Conservation (phyloP, 2,329 filamentous ascomycete species). For the Gyromitra esculenta region DNA sequence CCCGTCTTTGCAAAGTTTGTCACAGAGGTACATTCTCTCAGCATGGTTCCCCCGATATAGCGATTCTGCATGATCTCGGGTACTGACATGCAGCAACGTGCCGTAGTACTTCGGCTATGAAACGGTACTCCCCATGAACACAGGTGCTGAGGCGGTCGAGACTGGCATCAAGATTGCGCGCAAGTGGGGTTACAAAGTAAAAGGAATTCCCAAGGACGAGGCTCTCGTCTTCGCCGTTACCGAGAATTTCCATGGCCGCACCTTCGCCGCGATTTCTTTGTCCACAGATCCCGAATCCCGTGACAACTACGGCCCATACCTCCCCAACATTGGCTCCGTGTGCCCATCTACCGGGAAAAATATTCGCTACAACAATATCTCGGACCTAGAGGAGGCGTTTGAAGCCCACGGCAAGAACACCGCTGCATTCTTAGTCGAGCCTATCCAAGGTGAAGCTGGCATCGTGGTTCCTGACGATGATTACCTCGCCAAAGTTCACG, state of each 20-base stretch:
- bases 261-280: constrained; percentile 90
- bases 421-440: constrained; percentile 92
- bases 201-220: constrained; percentile 84
- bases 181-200: constrained; percentile 98
- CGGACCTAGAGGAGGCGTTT: constrained; percentile 80
- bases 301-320: constrained; percentile 95
- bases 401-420: constrained; percentile 83
- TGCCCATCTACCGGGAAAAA: constrained; percentile 78
- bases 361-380: constrained; percentile 86
- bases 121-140: constrained; percentile 99
- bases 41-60: not conserved
- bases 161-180: constrained; percentile 94
- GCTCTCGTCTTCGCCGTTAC: constrained; percentile 83
- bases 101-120: constrained; percentile 80
- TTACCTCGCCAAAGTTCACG: constrained; percentile 82
- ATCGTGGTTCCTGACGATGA: constrained; percentile 92
- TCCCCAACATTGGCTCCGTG: constrained; percentile 83
- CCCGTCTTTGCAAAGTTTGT: constrained; percentile 94
- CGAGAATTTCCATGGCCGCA: constrained; percentile 97
- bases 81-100: constrained; percentile 14
- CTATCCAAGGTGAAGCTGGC: constrained; percentile 96
- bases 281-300: constrained; percentile 95
- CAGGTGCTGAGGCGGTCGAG: constrained; percentile 94
- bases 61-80: not conserved
- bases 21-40: constrained; percentile 67